Conservation (phyloP, 345 rosid genomes). For the Citrus unshiu region DNA sequence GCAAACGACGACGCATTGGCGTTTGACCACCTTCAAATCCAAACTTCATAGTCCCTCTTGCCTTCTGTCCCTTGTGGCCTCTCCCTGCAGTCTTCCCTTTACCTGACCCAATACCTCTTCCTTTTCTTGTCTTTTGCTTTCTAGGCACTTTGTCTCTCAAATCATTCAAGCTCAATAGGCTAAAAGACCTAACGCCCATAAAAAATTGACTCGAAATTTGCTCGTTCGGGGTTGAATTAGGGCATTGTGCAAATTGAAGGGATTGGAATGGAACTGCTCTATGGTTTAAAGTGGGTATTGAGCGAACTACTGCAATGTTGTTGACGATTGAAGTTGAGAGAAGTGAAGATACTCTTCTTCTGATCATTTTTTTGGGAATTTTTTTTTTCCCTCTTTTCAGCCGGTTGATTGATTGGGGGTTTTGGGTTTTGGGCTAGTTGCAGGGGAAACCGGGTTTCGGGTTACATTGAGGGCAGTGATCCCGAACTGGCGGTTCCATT, state of each 20-base stretch:
- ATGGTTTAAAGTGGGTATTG: constrained; percentile 16
- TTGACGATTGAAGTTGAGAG: constrained; percentile 34
- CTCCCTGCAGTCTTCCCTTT: constrained; percentile 96
- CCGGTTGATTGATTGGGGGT: not conserved
- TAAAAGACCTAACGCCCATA: constrained; percentile 48
- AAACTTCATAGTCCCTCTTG: constrained; percentile 76
- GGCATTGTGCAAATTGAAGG: constrained; percentile 12
- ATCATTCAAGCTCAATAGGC: constrained; percentile 82
- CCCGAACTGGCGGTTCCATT: not conserved
- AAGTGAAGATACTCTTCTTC: constrained; percentile 50
- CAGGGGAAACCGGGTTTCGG: not conserved
- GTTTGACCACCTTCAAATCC: constrained; percentile 99
- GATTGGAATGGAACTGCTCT: constrained; percentile 12
- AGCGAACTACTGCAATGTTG: constrained; percentile 12
- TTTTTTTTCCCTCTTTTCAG: too few species aligned
- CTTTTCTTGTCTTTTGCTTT: constrained; percentile 92
- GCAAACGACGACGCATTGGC: constrained; percentile 83
- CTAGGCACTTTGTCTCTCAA: constrained; percentile 79
- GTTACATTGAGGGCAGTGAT: not conserved
- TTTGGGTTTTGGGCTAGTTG: not conserved
- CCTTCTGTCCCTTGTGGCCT: constrained; percentile 97
- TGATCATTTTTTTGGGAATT: constrained; percentile 27
- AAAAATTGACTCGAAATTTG: constrained; percentile 17
- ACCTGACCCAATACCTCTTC: constrained; percentile 97
- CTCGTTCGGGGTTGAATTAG: constrained; percentile 2